Conservation (phyloP, 176 grass and related monocot genomes). For the Oryza meyeriana region DNA sequence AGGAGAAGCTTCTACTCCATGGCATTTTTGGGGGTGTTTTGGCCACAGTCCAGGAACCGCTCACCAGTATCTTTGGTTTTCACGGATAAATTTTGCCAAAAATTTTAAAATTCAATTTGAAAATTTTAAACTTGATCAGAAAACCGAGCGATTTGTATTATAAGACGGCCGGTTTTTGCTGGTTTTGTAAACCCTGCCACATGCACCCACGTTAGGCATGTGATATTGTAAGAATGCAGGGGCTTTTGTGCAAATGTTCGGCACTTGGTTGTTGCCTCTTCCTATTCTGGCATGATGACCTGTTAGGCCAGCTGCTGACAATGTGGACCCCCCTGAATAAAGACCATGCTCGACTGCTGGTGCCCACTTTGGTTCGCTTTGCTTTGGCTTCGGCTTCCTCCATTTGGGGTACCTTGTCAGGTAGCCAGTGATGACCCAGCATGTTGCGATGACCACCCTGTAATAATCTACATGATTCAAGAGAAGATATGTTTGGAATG, state of each 20-base stretch:
- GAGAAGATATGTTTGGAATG: neutral
- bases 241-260: neutral
- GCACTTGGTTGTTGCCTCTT: neutral
- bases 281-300: conserved; percentile 1
- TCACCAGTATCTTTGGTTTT: no score
- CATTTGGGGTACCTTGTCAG: neutral
- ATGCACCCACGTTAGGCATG: neutral
- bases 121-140: no score
- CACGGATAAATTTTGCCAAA: no score
- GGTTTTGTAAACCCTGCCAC: no score
- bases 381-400: neutral
- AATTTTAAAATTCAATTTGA: no score
- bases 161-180: no score
- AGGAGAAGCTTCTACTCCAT: conserved; percentile 14
- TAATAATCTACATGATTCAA: no score
- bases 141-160: no score
- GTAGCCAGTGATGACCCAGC: neutral
- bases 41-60: neutral
- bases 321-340: neutral
- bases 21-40: neutral
- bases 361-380: neutral
- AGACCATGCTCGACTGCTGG: neutral
- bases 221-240: neutral
- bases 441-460: no score
- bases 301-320: neutral